A percentile compares a stretch with the other conserved stretches of the same genome.
Evolutionary conservation across 202 grass and related monocot species (phyloP).

Genomic region (Tripidium arundinaceum): DNA sequence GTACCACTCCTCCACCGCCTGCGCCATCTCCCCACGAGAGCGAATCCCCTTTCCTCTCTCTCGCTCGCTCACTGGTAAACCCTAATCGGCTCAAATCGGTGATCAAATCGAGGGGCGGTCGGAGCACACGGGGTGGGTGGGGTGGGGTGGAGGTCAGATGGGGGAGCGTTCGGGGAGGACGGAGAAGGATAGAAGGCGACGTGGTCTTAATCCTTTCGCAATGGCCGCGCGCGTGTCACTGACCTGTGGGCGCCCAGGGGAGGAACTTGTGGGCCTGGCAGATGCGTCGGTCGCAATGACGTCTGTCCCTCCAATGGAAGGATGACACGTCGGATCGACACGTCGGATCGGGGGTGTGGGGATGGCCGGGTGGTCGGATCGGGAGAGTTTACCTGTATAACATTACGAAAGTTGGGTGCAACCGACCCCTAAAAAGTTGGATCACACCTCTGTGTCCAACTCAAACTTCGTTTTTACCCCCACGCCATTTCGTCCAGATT

Average conservation of each 20-base stretch:
- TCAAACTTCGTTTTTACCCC: too few species aligned
- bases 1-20: conserved; percentile 99
- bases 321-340: conserved; percentile 6
- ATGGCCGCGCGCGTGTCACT: not conserved
- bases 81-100: conserved; percentile 7
- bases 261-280: not conserved
- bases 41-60: not conserved
- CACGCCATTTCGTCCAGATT: too few species aligned
- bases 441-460: too few species aligned
- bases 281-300: conserved; percentile 1
- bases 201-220: conserved; percentile 19
- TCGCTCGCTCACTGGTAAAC: not conserved
- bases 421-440: too few species aligned
- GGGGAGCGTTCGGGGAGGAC: not conserved
- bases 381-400: too few species aligned
- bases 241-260: not conserved
- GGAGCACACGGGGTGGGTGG: not conserved
- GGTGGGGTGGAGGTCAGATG: not conserved
- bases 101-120: conserved; percentile 24
- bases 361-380: too few species aligned
- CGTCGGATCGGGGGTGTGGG: too few species aligned
- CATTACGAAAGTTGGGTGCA: too few species aligned
- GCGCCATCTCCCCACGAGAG: conserved; percentile 58
- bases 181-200: not conserved
- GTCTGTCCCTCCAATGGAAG: conserved; percentile 9